Base-by-base conservation (phyloP, 805 yeast genomes). In the Jamesozyma rosinii region DNA sequence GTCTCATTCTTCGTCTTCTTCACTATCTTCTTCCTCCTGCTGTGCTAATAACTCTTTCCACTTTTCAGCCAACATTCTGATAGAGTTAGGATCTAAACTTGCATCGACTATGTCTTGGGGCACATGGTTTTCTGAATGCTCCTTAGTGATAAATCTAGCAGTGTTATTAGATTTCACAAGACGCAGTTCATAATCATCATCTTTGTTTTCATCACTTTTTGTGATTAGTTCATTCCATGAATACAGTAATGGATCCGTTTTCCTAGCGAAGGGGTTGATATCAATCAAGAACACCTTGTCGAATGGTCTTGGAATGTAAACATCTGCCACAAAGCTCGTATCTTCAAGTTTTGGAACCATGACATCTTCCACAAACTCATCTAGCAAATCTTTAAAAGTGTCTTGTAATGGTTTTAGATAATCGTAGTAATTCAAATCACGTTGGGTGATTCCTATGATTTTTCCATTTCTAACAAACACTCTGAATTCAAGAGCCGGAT, bases 41-140 rank as follows among this genome's bases (percentile, higher is more conserved):
- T 47, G 45, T 1, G 41, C 42, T 35, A 68, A 58, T 35, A 71
- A 45, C 38, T 71, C 71, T 32, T 63, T 58, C 87, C 87, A 82
- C 44, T 77, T 70, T 45, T 69, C 69, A 0, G 83, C 77, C 49
- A 84, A 64, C 40, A 82, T 88, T 11, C 76, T 79, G 74, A 87
- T 81, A 0, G 82, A 74, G 18, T 72, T 69, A 0, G 89, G 74
- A 51, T 83, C 79, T 52, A 77, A 54, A 29, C 84, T 71, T 2
- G 96, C 95, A 58, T 87, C 92, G 3, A 92, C 83, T 18, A 92
- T 77, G 55, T 92, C 99, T 41, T 75, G 71, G 0, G 99, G 99
- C 2, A 92, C 95, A 55, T 85, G 89, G 59, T 81, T 86, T 53
- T 90, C 95, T 2, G 95, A 77, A 57, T 86, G 90, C 40, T 86